Evolutionary conservation across 2,329 filamentous ascomycete genomes (phyloP), one percentile per base, ranked within the genome.

Genomic region (Diaporthe vexans): DNA sequence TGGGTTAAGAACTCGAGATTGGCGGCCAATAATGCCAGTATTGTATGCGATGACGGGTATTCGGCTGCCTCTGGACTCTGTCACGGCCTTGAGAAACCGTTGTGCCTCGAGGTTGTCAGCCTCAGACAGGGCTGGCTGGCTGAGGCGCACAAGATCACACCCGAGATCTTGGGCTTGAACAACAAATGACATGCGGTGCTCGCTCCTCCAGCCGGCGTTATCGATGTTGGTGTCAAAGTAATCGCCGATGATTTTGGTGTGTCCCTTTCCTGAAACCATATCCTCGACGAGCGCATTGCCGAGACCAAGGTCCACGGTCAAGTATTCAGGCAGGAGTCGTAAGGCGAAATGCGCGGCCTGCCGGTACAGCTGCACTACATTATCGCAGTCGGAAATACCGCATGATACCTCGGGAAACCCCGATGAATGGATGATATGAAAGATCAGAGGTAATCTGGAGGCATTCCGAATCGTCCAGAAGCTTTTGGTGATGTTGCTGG

Each of bases 71-170:
- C 3, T 33, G 19, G 59, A 63, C 40, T 35, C 7, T 88, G 87
- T 77, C 78, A 76, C 79, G 77, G 33, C 88, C 81, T 46, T 82
- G 83, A 61, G 86, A 82, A 74, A 84, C 83, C 82, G 82, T 58
- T 88, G 84, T n/a, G 88, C 84, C 0, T 85, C 84, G 73, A 86
- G 84, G 72, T 89, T 88, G 77, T 90, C 88, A 33, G 85, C 85
- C 33, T 86, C 81, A 0, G 81, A 83, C 26, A 80, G 81, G 29
- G 86, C 86, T n/a, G 85, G 84, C 75, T 88, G 87, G 11, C 84
- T 87, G 48, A 91, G 81, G 65, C 87, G 84, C 24, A 90, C 86
- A 61, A 89, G 80, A 74, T 88, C 85, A 77, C 87, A 90, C 2
- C 87, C 88, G 3, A 90, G 79, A 24, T 77, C 78, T 65, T 84